Percentiles rank a stretch among this genome's conserved stretches.
Conservation (phyloP, 768 basidiomycete species). For the Lenzites betulinus region DNA sequence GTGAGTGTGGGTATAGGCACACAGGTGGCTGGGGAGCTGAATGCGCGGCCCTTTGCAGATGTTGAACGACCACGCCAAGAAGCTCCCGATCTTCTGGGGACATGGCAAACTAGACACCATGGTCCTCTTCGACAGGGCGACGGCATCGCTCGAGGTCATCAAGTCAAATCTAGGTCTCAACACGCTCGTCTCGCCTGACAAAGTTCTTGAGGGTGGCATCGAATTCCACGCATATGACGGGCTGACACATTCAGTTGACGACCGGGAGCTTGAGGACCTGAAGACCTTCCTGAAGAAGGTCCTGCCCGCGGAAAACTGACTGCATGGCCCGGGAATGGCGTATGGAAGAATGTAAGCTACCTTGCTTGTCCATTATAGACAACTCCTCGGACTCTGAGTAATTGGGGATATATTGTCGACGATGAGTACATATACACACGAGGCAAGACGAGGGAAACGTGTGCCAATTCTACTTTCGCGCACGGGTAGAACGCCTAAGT, state of each 20-base stretch:
- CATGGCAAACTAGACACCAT: constrained; percentile 79
- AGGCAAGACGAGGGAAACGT: neutral
- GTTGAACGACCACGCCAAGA: constrained; percentile 55
- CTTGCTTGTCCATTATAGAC: neutral
- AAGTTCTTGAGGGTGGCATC: constrained; percentile 49
- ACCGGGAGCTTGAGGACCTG: constrained; percentile 70
- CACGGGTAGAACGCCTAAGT: constrained; percentile 24
- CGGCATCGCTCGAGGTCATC: constrained; percentile 58
- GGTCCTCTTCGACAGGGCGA: constrained; percentile 57
- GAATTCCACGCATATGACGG: constrained; percentile 68
- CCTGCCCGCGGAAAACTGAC: constrained; percentile 38
- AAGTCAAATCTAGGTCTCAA: constrained; percentile 54
- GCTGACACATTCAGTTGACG: constrained; percentile 65
- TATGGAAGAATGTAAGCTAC: constrained; percentile 10
- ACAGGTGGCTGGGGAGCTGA: neutral
- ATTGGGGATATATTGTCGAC: neutral
- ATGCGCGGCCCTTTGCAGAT: constrained; percentile 45
- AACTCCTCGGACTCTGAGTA: too few relatives aligned
- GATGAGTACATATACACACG: neutral
- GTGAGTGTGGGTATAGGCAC: constrained; percentile 40
- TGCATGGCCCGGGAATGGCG: neutral
- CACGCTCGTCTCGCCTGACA: constrained; percentile 38
- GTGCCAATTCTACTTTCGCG: constrained; percentile 10
- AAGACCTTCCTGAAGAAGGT: constrained; percentile 67
- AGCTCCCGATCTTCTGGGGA: constrained; percentile 82